These are phyloP conservation scores for Periglandula ipomoeae DNA, from an alignment of 2,329 filamentous ascomycete genomes.

Conservation along the genomic window DNA sequence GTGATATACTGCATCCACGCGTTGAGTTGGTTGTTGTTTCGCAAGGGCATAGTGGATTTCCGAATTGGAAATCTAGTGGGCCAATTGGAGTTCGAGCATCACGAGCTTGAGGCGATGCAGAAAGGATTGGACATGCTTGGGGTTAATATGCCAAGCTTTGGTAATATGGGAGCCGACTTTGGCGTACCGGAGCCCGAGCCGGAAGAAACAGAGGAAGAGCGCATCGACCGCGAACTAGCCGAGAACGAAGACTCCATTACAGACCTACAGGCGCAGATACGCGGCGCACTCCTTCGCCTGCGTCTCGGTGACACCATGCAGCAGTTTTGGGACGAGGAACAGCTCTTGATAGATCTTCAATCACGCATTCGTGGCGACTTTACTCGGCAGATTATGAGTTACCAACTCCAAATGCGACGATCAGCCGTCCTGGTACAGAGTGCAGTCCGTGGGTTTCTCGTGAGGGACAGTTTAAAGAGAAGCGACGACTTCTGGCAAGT, in stretches of 20 bases:
- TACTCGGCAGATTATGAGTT: conserved; percentile 71
- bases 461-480: conserved; percentile 52
- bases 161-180: conserved; percentile 94
- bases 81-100: conserved; percentile 93
- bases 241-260: conserved; percentile 64
- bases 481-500: conserved; percentile 61
- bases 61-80: conserved; percentile 94
- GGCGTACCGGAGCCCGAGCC: conserved; percentile 69
- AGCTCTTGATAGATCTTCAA: conserved; percentile 71
- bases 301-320: conserved; percentile 78
- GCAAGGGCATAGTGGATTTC: conserved; percentile 91
- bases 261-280: conserved; percentile 80
- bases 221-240: conserved; percentile 69
- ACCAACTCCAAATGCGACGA: conserved; percentile 70
- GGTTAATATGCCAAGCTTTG: conserved; percentile 93
- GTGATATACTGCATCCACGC: conserved; percentile 99
- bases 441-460: conserved; percentile 63
- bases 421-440: conserved; percentile 79
- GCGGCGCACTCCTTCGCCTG: conserved; percentile 71
- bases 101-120: conserved; percentile 93
- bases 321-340: conserved; percentile 77
- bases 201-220: conserved; percentile 83
- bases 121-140: conserved; percentile 95
- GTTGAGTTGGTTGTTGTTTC: conserved; percentile 91
- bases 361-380: conserved; percentile 82